Evolutionary conservation across 495 filamentous ascomycete genomes (phyloP), one percentile per base, ranked within the genome.

Genomic region (Neurospora sp.): DNA sequence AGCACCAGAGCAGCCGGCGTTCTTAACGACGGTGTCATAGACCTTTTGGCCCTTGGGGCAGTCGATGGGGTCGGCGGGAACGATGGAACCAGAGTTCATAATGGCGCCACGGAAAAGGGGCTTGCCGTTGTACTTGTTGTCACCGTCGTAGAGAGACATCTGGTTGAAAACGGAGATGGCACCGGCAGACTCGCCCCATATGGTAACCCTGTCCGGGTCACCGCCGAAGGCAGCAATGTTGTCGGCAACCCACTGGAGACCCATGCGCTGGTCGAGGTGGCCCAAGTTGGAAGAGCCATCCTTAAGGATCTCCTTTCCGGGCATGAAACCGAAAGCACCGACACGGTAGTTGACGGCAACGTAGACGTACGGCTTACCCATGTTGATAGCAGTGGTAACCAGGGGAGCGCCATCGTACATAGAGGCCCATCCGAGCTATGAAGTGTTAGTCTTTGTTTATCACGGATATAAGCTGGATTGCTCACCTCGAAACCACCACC

Each of bases 111-210:
- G 88, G 86, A 94, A 94, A 0, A 93, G 83, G 1, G 88, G 85
- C 73, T 90, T 88, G 40, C 88, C 90, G 10, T 92, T 92, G 82
- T 92, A 92, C 0, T 79, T 89, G 79, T 89, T 87, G 77, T 93
- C 80, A 11, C 92, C 92, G 76, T 88, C 86, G 77, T 91, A 92
- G 24, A 93, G 80, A 4, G 86, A 80, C 86, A 91, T 90, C 73
- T 93, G 92, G 77, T 92, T 85, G 59, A 89, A 86, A 24, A 93
- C 90, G 7, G 90, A 92, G 74, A 92, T 92, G 17, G 89, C 84
- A 5, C 92, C 92, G 2, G 92, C 91, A 3, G 88, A 91, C 77
- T 92, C 89, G 48, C 91, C 92, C 88, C 90, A 92, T 71, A 93
- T 90, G 21, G 90, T 92, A 17, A 93, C 91, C 73, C 86, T 87